Evolutionary conservation across 202 grass and related monocot genomes (phyloP).

Genomic region (Zoysia matrella): DNA sequence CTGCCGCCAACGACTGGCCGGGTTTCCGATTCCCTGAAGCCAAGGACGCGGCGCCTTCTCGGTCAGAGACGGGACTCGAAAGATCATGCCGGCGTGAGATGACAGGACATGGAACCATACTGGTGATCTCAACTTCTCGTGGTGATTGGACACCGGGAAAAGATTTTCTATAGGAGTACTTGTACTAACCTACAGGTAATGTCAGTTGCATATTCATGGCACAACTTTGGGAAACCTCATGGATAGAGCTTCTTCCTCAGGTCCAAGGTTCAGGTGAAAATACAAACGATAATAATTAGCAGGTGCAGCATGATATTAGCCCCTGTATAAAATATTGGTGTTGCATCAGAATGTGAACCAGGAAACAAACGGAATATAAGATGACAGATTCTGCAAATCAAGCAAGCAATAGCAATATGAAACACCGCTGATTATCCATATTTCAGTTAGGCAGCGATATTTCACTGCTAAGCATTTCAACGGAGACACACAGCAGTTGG

Average conservation of each 20-base stretch:
- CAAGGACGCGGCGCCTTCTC: not conserved
- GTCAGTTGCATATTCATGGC: not conserved
- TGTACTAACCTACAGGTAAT: not conserved
- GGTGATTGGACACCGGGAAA: not conserved
- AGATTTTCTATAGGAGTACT: not conserved
- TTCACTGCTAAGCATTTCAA: too few species aligned
- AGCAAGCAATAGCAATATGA: not conserved
- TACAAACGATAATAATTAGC: not conserved
- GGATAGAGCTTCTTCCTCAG: not conserved
- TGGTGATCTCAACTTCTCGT: not conserved
- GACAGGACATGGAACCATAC: not conserved
- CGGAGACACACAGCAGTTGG: too few species aligned
- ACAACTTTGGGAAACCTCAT: not conserved
- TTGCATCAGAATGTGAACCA: not conserved
- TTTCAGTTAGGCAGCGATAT: too few species aligned
- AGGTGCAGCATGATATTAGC: not conserved
- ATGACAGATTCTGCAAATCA: not conserved
- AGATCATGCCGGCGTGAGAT: conserved; percentile 3
- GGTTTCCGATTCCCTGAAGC: too few species aligned
- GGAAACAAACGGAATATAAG: not conserved
- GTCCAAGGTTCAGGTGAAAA: not conserved
- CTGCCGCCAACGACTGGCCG: too few species aligned
- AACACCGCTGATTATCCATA: conserved; percentile 17
- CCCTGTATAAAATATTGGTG: not conserved
- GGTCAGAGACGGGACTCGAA: not conserved